Evolutionary conservation across 140 eudicot species (phyloP).

Genomic region (Anethum foeniculum): DNA sequence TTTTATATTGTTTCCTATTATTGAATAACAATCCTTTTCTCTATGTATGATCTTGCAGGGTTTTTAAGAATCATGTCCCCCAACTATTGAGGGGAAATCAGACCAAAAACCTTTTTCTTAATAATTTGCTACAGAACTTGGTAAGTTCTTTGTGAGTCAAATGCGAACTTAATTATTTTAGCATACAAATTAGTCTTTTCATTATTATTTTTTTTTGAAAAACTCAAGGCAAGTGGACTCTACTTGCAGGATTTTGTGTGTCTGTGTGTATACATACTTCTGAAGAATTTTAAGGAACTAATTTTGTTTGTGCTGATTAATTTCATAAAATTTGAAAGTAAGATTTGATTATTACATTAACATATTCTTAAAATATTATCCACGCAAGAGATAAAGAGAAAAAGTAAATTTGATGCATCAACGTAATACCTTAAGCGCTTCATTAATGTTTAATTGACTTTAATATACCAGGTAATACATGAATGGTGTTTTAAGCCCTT

Average conservation of each 20-base stretch:
- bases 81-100: conserved; percentile 48
- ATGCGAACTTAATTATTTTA: background rate
- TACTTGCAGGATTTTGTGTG: background rate
- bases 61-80: conserved; percentile 62
- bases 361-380: background rate
- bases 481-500: too few species aligned
- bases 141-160: conserved; percentile 31
- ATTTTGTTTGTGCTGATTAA: background rate
- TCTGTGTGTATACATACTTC: background rate
- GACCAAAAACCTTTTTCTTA: conserved; percentile 42
- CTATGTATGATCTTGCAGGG: conserved; percentile 43
- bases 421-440: background rate
- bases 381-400: background rate
- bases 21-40: background rate
- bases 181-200: background rate
- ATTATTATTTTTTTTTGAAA: background rate
- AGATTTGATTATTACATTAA: background rate
- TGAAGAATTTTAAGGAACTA: background rate
- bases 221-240: background rate
- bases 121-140: conserved; percentile 42
- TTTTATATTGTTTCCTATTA: background rate
- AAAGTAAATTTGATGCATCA: background rate
- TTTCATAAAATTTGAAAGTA: background rate
- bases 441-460: too few species aligned
- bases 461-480: too few species aligned